These are phyloP conservation scores for Phytophthora tubulina DNA, from an alignment of 352 stramenopile genomes.

Conservation along the genomic window DNA sequence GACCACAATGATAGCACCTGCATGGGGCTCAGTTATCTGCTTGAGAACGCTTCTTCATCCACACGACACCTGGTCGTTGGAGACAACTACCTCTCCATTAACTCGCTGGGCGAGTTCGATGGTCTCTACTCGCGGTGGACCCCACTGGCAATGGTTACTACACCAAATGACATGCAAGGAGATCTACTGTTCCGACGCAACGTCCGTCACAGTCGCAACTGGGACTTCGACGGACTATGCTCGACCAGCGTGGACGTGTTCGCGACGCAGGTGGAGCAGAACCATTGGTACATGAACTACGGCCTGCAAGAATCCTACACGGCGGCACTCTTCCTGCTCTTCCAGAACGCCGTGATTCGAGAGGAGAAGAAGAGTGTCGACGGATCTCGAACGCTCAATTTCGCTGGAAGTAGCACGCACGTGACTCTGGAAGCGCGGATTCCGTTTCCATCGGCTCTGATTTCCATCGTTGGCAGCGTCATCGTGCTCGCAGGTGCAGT, in stretches of 20 bases:
- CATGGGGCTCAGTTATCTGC: constrained; percentile 46
- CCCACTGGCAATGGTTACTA: constrained; percentile 48
- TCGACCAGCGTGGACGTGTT: constrained; percentile 54
- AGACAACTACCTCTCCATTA: constrained; percentile 43
- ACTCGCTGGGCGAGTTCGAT: constrained; percentile 46
- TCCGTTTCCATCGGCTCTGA: constrained; percentile 42
- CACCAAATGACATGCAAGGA: constrained; percentile 38
- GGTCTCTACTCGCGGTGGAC: constrained; percentile 53
- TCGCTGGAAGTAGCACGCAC: constrained; percentile 41
- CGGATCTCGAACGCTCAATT: constrained; percentile 43
- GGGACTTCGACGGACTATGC: constrained; percentile 46
- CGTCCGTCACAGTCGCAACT: constrained; percentile 23
- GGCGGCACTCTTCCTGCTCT: constrained; percentile 59
- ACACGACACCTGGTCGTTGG: constrained; percentile 51
- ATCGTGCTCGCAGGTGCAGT: constrained; percentile 28
- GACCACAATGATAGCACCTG: constrained; percentile 25
- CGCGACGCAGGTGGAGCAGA: constrained; percentile 45
- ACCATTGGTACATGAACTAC: constrained; percentile 56
- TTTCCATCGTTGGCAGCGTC: constrained; percentile 37
- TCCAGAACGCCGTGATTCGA: constrained; percentile 58
- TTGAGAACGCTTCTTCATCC: constrained; percentile 31
- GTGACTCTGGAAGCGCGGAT: constrained; percentile 51
- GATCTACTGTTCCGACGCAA: constrained; percentile 52
- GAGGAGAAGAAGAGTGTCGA: constrained; percentile 32
- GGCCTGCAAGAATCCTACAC: constrained; percentile 65